Conservation (phyloP, 805 yeast genomes). For the Metschnikowia koreensis region DNA sequence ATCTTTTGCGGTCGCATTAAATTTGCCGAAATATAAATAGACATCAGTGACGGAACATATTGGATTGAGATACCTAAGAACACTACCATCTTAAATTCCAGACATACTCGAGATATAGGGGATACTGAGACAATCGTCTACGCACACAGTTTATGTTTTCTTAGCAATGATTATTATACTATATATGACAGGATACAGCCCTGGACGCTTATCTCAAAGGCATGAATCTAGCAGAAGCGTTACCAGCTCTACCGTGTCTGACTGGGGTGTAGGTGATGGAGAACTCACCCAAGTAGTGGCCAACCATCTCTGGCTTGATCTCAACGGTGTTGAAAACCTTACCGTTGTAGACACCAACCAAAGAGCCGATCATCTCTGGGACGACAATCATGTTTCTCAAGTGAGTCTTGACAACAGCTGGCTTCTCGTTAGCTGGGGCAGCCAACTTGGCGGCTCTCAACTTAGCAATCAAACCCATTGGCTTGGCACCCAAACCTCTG, state of each 20-base stretch:
- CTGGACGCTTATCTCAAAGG: conserved; percentile 48
- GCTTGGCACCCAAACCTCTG: conserved; percentile 94
- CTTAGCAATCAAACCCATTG: conserved; percentile 94
- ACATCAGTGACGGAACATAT: too few species aligned
- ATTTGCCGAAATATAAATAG: too few species aligned
- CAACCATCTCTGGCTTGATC: conserved; percentile 99
- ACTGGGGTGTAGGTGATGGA: conserved; percentile 99
- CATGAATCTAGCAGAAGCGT: conserved; percentile 75
- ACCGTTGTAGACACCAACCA: conserved; percentile 99
- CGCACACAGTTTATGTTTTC: not conserved
- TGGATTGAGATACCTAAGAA: too few species aligned
- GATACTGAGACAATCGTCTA: not conserved
- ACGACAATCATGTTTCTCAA: conserved; percentile 98
- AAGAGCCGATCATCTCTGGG: conserved; percentile 99
- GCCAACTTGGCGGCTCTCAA: conserved; percentile 95
- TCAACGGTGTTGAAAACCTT: conserved; percentile 99
- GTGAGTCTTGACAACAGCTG: conserved; percentile 97
- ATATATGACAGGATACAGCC: conserved; percentile 13
- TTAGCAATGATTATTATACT: conserved; percentile 20
- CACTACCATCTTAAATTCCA: too few species aligned
- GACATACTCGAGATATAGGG: too few species aligned
- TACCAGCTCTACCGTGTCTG: conserved; percentile 98
- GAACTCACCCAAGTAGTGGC: conserved; percentile 99
- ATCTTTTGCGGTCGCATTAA: too few species aligned
- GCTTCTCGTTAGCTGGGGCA: conserved; percentile 91